Base-by-base conservation (phyloP, 495 filamentous ascomycete species). In the Penicillium lividum region DNA sequence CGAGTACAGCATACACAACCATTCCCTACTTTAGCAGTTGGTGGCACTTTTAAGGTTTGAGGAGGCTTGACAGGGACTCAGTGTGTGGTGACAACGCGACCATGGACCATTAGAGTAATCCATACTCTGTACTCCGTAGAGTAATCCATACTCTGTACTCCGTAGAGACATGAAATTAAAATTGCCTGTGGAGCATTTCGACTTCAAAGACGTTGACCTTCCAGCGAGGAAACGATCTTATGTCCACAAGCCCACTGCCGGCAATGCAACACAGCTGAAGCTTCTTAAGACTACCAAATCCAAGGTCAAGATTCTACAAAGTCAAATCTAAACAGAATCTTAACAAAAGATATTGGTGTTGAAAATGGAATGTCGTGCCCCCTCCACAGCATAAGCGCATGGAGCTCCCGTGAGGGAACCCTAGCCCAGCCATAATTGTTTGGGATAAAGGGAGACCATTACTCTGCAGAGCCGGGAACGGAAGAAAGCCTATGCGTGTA, bases 331-430 rank as follows among this genome's bases (percentile, higher is more conserved):
- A 40, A 15, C 13, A 40, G 33, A 18, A 36, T 52, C 49, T 52
- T 40, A 16, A 51, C 9, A 22, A 34, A 8, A 6, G 31, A 49
- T 8, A 31, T 5, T 30, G 28, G 1, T 38, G 38, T 22, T 9
- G 40, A 65, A 71, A 69, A 69, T 58, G 56, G 66, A 46, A 74
- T 79, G 56, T 79, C 56, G 60, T 74, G 72, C 58, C 73, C 70
- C 75, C 74, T 77, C 77, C 77, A 79, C 75, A 77, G 75, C 75
- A 75, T 60, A 64, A 66, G 70, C 75, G 73, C 77, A 73, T 79
- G 77, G 73, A 71, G 72, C 72, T 77, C 74, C 71, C 67, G 52
- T 60, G 68, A 67, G 66, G 71, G 74, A 71, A 70, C 76, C 76
- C 77, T 79, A 78, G 74, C 73, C 49, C 57, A 77, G 75, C 77